Conservation (phyloP, 768 basidiomycete genomes). For the Kwoniella mangroviensis region DNA sequence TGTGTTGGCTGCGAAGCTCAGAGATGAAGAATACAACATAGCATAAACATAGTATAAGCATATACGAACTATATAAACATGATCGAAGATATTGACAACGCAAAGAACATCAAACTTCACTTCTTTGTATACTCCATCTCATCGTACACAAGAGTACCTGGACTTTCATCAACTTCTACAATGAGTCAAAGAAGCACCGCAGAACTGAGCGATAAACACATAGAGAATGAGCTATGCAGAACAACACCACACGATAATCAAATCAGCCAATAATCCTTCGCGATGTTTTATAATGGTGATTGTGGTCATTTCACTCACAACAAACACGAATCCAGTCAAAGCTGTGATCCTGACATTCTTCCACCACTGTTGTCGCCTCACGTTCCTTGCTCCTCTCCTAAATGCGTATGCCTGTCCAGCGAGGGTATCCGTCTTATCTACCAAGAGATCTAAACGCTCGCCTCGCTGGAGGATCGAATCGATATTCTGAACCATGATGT, state of each 20-base stretch:
- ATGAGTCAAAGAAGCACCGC: conserved; percentile 77
- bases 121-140: no score
- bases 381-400: conserved; percentile 78
- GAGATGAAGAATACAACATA: conserved; percentile 2
- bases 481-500: conserved; percentile 98
- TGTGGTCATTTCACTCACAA: conserved; percentile 43
- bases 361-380: conserved; percentile 60
- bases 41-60: not conserved
- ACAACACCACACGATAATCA: conserved; percentile 61
- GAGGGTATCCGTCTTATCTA: conserved; percentile 97
- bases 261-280: no score
- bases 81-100: no score
- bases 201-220: conserved; percentile 84
- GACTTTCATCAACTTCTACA: conserved; percentile 58
- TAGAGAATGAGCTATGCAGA: conserved; percentile 67
- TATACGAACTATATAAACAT: not conserved
- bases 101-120: not conserved
- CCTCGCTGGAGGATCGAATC: conserved; percentile 93
- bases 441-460: conserved; percentile 91
- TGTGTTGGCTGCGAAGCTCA: no score
- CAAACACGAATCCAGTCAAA: conserved; percentile 68
- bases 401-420: conserved; percentile 93
- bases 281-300: no score
- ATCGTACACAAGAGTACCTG: no score
- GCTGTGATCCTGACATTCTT: conserved; percentile 59